Base-by-base conservation (phyloP, 352 stramenopile species). In the Pythium rhizo-oryzae region DNA sequence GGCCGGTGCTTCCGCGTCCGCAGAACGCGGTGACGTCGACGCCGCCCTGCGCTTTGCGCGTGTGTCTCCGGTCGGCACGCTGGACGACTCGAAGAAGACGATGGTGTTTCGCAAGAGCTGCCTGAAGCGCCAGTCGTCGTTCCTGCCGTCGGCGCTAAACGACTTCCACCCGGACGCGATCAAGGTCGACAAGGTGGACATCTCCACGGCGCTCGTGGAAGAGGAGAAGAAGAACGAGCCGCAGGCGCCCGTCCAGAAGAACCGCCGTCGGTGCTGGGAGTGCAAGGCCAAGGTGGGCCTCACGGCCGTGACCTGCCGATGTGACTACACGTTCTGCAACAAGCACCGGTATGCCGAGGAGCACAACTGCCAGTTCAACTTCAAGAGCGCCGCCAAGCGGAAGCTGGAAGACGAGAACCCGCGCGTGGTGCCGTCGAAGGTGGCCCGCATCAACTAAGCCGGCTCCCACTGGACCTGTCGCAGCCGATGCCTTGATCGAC, bases 271-370 rank as follows among this genome's bases (percentile, higher is more conserved):
- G 39, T 98, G 92, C 79, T 97, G 90, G 82, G 72, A 88, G 54
- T 98, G 92, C 71, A 90, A 84, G 60, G 80, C 82, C 53, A 97
- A 97, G 72, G 82, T 97, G 8, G 85, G 84, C 0, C 71, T 97
- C n/a, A 88, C 90, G 0, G 92, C 90, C 1, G 83, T 97, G 43
- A 91, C 79, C 35, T 98, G 92, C 65, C 85, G 86, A 25, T 98
- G 92, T 78, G 89, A 91, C 57, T 97, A 90, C 70, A 93, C 90
- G 47, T 98, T 97, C 73, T 98, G 92, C 67, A 84, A 82, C 59
- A 88, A 89, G 59, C 92, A 98, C 67, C 87, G 91, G 3, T 97
- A 97, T 60, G 89, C 90, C 0, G 91, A 98, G 52, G 80, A 96
- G 65, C 92, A 97, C 84, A 77, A 79, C 37, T 97, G 90, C 72